Evolutionary conservation across 495 filamentous ascomycete species (phyloP).

Genomic region (Neurospora sublineolata): DNA sequence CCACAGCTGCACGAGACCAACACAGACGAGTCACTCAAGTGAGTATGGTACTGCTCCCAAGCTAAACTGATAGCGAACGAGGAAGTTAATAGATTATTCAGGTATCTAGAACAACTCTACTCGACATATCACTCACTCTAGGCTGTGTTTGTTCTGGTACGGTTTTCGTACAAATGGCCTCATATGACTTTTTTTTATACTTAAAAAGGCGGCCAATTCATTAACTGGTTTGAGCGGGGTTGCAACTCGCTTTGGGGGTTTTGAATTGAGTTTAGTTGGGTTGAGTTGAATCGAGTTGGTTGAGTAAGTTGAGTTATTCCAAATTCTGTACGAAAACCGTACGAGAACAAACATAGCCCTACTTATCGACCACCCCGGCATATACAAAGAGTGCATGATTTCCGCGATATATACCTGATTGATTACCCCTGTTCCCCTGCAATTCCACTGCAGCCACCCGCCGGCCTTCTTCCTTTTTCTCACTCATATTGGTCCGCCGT

Average conservation of each 20-base stretch:
- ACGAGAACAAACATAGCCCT: no score
- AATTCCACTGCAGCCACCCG: neutral
- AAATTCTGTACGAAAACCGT: no score
- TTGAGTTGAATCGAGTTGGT: no score
- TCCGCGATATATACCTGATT: neutral
- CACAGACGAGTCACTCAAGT: neutral
- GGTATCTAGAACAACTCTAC: neutral
- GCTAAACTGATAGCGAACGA: neutral
- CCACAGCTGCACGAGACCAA: neutral
- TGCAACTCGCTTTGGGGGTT: no score
- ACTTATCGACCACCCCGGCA: neutral
- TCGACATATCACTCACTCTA: neutral
- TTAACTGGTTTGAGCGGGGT: no score
- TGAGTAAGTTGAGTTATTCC: no score
- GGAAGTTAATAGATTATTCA: neutral
- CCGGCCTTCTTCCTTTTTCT: neutral
- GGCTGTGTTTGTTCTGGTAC: no score
- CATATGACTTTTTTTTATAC: no score
- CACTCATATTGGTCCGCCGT: neutral
- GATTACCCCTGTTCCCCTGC: neutral
- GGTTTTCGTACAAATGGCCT: no score
- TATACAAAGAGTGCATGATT: neutral
- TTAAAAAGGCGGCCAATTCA: no score
- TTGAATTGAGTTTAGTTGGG: no score
- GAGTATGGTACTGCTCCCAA: neutral